Evolutionary conservation across 148 eudicot genomes (phyloP).

Genomic region (Rhododendron griersonianum): DNA sequence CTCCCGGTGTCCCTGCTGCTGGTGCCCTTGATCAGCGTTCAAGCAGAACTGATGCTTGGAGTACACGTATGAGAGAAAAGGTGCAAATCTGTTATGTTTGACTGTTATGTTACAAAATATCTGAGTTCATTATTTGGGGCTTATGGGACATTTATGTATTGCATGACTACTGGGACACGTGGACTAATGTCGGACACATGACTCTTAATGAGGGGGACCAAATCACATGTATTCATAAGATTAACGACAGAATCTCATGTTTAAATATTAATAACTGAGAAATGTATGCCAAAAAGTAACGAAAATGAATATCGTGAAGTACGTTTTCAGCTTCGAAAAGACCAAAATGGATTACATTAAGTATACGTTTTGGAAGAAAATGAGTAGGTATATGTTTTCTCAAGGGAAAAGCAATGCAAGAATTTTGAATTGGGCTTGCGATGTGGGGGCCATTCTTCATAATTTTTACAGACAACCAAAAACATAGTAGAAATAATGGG

Average conservation of each 20-base stretch:
- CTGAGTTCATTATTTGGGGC: not conserved
- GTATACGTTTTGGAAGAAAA: too few species aligned
- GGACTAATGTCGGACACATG: not conserved
- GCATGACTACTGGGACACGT: not conserved
- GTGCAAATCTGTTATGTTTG: slow-evolving; percentile 18
- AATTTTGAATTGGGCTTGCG: too few species aligned
- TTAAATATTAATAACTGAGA: not conserved
- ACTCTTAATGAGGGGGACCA: not conserved
- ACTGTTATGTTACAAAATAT: not conserved
- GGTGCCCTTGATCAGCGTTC: slow-evolving; percentile 66
- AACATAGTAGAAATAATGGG: too few species aligned
- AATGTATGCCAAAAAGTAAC: not conserved
- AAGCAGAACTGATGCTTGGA: slow-evolving; percentile 95
- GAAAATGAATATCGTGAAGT: too few species aligned
- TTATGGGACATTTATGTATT: not conserved
- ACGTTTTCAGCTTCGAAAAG: too few species aligned
- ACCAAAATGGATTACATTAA: too few species aligned
- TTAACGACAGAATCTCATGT: not conserved
- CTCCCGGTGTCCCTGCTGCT: slow-evolving; percentile 67
- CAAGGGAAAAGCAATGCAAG: too few species aligned
- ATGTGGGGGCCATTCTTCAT: too few species aligned
- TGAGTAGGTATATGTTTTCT: too few species aligned
- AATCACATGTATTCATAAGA: not conserved
- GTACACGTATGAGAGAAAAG: slow-evolving; percentile 99
- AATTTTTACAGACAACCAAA: too few species aligned